A percentile compares a stretch with the other conserved stretches of the same genome.
phyloP scores from a whole-genome alignment of 495 filamentous ascomycete species.

The Lindgomyces ingoldianus region DNA sequence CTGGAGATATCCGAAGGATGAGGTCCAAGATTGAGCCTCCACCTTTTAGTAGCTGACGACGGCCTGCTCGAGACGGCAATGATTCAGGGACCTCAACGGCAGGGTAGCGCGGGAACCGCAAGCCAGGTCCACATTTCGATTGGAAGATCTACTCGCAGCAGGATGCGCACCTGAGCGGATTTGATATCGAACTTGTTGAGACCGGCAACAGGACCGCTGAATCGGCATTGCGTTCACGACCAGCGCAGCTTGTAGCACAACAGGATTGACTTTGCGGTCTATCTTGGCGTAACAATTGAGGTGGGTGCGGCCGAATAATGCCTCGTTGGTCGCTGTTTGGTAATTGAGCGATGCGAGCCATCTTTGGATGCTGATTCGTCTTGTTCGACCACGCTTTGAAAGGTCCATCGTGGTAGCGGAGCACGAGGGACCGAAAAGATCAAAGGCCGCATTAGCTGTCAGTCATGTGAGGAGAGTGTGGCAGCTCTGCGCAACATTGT shows the following conservation, averaged over 20 bases:
- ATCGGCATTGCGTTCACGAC: conserved; percentile 7
- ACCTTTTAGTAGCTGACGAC: conserved; percentile 9
- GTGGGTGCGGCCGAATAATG: conserved; percentile 11
- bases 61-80: neutral
- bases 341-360: conserved; percentile 9
- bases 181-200: conserved; percentile 18
- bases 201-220: neutral
- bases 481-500: conserved; percentile 23
- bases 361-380: conserved; percentile 32
- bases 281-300: conserved; percentile 15
- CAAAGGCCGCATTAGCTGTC: conserved; percentile 37
- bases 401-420: conserved; percentile 14
- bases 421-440: conserved; percentile 28
- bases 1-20: conserved; percentile 5
- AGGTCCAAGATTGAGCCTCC: conserved; percentile 3
- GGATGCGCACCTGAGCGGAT: conserved; percentile 21
- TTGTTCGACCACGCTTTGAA: conserved; percentile 8
- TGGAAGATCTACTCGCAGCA: conserved; percentile 7
- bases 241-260: conserved; percentile 12
- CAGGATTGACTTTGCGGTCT: neutral
- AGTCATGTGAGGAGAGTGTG: conserved; percentile 44
- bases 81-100: conserved; percentile 18
- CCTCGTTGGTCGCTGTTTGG: conserved; percentile 18
- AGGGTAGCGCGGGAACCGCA: conserved; percentile 6
- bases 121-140: conserved; percentile 5